Conservation (phyloP, 2,329 filamentous ascomycete genomes). For the Aspergillus sp. region DNA sequence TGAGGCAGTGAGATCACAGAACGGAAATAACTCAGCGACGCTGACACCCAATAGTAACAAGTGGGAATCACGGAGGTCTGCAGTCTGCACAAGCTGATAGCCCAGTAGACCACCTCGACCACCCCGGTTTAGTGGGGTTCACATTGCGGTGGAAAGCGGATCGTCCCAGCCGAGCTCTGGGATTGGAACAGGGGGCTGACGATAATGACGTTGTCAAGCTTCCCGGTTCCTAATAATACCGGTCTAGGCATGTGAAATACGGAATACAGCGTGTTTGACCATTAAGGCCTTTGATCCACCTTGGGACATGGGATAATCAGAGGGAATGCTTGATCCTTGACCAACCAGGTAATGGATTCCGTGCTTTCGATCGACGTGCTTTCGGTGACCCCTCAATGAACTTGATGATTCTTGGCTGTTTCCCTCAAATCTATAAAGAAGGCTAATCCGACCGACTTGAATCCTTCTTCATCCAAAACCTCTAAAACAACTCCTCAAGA, state of each 20-base stretch:
- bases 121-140: constrained; percentile 8
- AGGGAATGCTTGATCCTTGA: constrained; percentile 2
- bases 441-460: constrained; percentile 17
- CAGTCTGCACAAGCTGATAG: background rate
- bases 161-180: constrained; percentile 27
- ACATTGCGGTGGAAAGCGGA: constrained; percentile 12
- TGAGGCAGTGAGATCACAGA: background rate
- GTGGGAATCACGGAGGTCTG: background rate
- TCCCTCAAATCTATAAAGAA: constrained; percentile 29
- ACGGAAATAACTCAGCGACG: background rate
- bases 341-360: constrained; percentile 16
- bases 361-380: constrained; percentile 28
- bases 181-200: constrained; percentile 21
- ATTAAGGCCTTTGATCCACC: constrained; percentile 7
- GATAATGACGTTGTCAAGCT: constrained; percentile 31
- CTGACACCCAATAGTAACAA: constrained; percentile 1
- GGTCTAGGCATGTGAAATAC: constrained; percentile 30
- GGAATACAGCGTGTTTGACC: constrained; percentile 12
- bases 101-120: background rate
- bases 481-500: constrained; percentile 8
- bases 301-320: constrained; percentile 1
- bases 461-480: constrained; percentile 5
- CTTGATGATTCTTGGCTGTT: constrained; percentile 14
- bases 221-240: constrained; percentile 20
- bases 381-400: constrained; percentile 20